phyloP scores from a whole-genome alignment of 139 green algal species.

The Coccomyxa sp. region DNA sequence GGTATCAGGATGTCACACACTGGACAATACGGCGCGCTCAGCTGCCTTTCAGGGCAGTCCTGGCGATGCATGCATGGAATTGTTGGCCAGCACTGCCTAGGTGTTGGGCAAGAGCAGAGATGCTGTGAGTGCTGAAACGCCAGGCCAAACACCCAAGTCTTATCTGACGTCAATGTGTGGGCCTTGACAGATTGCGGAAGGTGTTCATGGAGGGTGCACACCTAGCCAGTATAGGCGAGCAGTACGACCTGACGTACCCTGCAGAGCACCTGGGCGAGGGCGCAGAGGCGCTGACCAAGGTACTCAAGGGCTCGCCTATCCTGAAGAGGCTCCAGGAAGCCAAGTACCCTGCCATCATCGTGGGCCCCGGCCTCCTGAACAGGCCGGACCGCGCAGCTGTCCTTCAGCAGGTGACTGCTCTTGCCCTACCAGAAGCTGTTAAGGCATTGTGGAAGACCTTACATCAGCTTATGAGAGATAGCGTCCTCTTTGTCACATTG shows the following conservation, averaged over 20 bases:
- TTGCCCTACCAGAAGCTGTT: too few species aligned
- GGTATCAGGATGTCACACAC: too few species aligned
- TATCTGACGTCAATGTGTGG: not conserved
- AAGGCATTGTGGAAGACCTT: too few species aligned
- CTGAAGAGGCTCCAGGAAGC: constrained; percentile 69
- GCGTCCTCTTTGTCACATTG: too few species aligned
- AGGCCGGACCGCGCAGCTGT: constrained; percentile 75
- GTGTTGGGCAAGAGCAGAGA: too few species aligned
- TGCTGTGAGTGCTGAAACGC: not conserved
- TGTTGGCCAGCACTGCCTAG: too few species aligned
- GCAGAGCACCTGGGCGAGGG: constrained; percentile 80
- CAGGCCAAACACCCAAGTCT: not conserved
- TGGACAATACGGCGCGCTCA: too few species aligned
- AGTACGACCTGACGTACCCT: constrained; percentile 90
- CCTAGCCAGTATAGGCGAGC: constrained; percentile 72
- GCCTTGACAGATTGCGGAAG: constrained; percentile 29
- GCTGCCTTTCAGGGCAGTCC: too few species aligned
- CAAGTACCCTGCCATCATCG: constrained; percentile 77
- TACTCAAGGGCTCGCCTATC: constrained; percentile 53
- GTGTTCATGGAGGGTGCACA: constrained; percentile 34
- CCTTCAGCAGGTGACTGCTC: constrained; percentile 73
- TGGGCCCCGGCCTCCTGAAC: constrained; percentile 82
- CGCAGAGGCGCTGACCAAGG: constrained; percentile 53
- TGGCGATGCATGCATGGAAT: too few species aligned
- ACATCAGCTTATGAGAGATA: too few species aligned